Base-by-base conservation (phyloP, 2,329 filamentous ascomycete species). In the Blumeriella jaapii region DNA sequence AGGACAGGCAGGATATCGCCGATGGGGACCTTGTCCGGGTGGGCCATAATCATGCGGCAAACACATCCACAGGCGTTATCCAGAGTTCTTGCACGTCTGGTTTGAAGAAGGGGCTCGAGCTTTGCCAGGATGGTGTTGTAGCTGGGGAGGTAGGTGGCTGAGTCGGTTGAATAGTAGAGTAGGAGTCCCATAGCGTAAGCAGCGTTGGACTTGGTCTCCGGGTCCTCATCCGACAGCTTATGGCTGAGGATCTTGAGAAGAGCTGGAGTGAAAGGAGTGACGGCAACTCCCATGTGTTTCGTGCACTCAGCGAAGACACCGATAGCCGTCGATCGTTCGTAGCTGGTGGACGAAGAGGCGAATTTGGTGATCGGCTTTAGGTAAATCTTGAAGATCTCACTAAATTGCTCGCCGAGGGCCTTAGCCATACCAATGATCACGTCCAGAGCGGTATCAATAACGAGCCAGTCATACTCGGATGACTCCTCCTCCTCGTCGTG, bases 401-500 rank as follows among this genome's bases (percentile, higher is more conserved):
- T 70, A 53, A 95, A 96, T 49, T 78, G 75, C 14, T 71, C 59
- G 24, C 91, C 91, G 10, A 96, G 75, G 19, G 85, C 85, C 29
- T 76, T 74, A 13, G 87, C 78, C 25, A 96, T 72, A 23, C 83
- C 85, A 33, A 85, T 84, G 32, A 95, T 69, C 29, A 93, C 85
- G 47, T 96, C 91, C 36, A 96, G 73, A 22, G 85, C 87, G 7
- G 86, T 94, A 63, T 98, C 91, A 36, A 96, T 81, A 33, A 94
- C 80, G 12, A 95, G 74, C 91, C 91, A 96, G 65, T 96, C 91
- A 54, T 93, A 94, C 63, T 98, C 91, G 2, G 89, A 93, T 18
- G 81, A 56, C 86, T 89, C 35, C 65, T 65, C 75, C 7, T 54
- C 50, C 37, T 82, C 76, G 37, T 75, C 70, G 43, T 80, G 74